phyloP scores from a whole-genome alignment of 225 moss, liverwort and hornwort species.

The Polytrichum formosum region DNA sequence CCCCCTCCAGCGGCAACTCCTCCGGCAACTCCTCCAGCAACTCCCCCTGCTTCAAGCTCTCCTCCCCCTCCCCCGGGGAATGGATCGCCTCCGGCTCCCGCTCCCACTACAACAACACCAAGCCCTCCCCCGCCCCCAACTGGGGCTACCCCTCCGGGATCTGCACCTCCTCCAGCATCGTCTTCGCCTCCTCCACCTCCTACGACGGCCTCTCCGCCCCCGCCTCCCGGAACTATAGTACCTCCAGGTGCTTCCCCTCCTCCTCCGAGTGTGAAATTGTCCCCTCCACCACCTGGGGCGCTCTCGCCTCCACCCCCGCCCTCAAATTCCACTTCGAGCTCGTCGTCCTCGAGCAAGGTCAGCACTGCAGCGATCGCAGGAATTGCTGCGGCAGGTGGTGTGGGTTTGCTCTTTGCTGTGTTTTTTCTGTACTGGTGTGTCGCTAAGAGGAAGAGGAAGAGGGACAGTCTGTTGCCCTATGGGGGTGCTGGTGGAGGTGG shows the following conservation, averaged over 20 bases:
- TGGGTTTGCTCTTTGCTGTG: constrained; percentile 14
- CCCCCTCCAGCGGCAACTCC: constrained; percentile 11
- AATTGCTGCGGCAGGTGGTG: constrained; percentile 25
- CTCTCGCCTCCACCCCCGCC: neutral
- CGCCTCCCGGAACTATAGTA: constrained; percentile 13
- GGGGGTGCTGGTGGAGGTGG: constrained; percentile 21
- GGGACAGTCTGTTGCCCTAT: constrained; percentile 23
- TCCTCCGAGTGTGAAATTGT: neutral
- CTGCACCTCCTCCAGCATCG: constrained; percentile 9
- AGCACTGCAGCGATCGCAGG: neutral
- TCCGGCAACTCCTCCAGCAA: neutral
- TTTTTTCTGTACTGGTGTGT: constrained; percentile 6
- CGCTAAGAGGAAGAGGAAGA: constrained; percentile 20
- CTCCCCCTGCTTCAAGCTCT: constrained; percentile 5
- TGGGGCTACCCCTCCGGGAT: neutral
- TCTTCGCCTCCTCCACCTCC: neutral
- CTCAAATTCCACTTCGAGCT: neutral
- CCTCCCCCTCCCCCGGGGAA: constrained; percentile 16
- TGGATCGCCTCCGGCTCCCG: constrained; percentile 2
- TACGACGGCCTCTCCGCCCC: neutral
- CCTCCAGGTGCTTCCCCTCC: constrained; percentile 3
- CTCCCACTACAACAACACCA: constrained; percentile 3
- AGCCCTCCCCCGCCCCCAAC: constrained; percentile 3
- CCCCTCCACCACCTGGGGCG: neutral
- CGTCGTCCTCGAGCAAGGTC: rapidly evolving